These are phyloP conservation scores for Ostreobium quekettii DNA, from an alignment of 139 green algal species.

Conservation along the genomic window DNA sequence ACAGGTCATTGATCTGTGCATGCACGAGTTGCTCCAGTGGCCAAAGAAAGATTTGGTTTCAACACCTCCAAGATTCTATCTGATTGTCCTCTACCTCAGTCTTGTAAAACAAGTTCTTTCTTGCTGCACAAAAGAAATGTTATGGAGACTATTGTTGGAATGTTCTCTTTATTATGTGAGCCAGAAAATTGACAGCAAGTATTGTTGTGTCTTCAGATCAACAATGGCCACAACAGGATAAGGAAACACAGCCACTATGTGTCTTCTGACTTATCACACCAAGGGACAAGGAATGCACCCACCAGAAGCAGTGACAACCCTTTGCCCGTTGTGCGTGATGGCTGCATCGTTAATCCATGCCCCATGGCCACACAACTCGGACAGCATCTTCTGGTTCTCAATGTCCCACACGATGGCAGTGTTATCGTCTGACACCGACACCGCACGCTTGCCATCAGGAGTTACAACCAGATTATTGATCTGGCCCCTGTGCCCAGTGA, in stretches of 20 bases:
- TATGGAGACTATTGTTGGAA: neutral
- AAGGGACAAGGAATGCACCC: constrained; percentile 17
- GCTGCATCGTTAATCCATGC: constrained; percentile 54
- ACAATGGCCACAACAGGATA: neutral
- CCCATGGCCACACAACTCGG: constrained; percentile 35
- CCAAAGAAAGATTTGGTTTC: too few relatives aligned
- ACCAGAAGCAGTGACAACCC: constrained; percentile 42
- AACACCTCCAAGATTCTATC: too few relatives aligned
- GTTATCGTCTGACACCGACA: constrained; percentile 30
- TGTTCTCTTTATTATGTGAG: neutral
- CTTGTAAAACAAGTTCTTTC: too few relatives aligned
- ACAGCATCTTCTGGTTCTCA: neutral
- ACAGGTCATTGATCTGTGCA: too few relatives aligned
- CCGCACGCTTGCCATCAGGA: neutral
- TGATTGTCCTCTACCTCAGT: too few relatives aligned
- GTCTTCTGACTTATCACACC: neutral
- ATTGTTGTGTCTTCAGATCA: neutral
- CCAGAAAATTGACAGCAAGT: neutral
- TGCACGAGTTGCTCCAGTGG: too few relatives aligned
- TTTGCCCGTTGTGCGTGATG: constrained; percentile 30
- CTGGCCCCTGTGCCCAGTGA: constrained; percentile 26
- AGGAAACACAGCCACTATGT: neutral
- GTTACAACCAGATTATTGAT: constrained; percentile 12
- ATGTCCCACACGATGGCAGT: constrained; percentile 31
- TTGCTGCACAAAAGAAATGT: neutral